These are phyloP conservation scores for Talaromyces islandicus DNA, from an alignment of 2,329 filamentous ascomycete species.

Conservation along the genomic window DNA sequence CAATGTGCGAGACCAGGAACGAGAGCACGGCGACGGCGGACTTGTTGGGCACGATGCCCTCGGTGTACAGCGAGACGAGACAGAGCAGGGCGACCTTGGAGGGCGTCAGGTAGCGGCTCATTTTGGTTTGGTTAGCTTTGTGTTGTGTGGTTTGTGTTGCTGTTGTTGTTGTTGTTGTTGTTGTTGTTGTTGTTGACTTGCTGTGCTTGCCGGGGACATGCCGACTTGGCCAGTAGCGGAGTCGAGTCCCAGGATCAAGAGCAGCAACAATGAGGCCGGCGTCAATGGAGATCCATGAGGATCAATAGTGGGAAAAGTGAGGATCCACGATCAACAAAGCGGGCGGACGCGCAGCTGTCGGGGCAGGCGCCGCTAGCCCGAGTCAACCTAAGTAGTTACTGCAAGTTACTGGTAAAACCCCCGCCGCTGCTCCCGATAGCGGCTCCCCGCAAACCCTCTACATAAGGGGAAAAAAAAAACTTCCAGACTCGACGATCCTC, in stretches of 20 bases:
- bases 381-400: too few relatives aligned
- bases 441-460: background rate
- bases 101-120: slow-evolving; percentile 82
- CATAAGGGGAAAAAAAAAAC: background rate
- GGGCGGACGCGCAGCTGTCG: background rate
- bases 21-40: slow-evolving; percentile 71
- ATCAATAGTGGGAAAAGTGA: background rate
- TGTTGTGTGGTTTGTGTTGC: background rate
- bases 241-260: background rate
- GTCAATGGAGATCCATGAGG: background rate
- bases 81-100: slow-evolving; percentile 78
- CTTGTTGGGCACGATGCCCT: slow-evolving; percentile 60
- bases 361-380: background rate
- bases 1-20: slow-evolving; percentile 68
- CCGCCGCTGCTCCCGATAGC: background rate
- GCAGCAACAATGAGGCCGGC: background rate
- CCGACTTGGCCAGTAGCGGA: background rate
- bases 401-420: too few relatives aligned
- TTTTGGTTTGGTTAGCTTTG: too few relatives aligned
- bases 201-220: background rate
- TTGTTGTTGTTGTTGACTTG: background rate
- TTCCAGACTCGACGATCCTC: background rate
- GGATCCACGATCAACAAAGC: background rate
- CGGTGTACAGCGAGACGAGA: slow-evolving; percentile 75
- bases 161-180: background rate